Percentiles rank a stretch among this genome's conserved stretches.
These are phyloP conservation scores for Naganishia cerealis DNA, from an alignment of 1,284 basidiomycete species.

Conservation along the genomic window DNA sequence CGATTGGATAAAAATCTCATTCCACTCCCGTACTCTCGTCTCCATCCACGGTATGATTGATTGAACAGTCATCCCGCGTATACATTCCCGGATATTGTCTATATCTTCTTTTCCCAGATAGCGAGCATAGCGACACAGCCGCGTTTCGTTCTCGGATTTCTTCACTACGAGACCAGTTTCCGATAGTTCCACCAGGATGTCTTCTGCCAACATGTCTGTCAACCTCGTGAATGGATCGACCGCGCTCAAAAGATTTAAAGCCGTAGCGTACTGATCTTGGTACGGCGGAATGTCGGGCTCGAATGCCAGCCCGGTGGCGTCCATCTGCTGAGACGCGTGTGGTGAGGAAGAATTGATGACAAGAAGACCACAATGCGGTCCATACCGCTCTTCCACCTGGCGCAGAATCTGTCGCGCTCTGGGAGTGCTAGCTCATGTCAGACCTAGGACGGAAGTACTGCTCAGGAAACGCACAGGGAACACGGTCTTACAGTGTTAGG, in stretches of 20 bases:
- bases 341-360: conserved; percentile 48
- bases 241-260: conserved; percentile 4
- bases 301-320: conserved; percentile 35
- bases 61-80: conserved; percentile 86
- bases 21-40: conserved; percentile 87
- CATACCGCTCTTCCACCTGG: conserved; percentile 50
- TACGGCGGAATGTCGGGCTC: not conserved
- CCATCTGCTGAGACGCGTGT: conserved; percentile 20
- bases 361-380: conserved; percentile 52
- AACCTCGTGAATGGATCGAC: conserved; percentile 30
- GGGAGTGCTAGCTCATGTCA: not conserved
- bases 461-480: no score
- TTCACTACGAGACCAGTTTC: not conserved
- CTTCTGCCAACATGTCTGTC: conserved; percentile 16
- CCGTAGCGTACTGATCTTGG: not conserved
- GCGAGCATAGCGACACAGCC: not conserved
- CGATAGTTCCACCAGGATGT: not conserved
- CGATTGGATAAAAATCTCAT: conserved; percentile 83
- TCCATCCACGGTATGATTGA: conserved; percentile 96
- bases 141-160: not conserved
- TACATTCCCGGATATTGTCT: conserved; percentile 73
- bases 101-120: conserved; percentile 60
- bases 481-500: conserved; percentile 45
- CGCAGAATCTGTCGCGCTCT: conserved; percentile 47
- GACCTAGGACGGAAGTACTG: not conserved